These are phyloP conservation scores for Apiotrichum gracile DNA, from an alignment of 1,284 basidiomycete genomes.

Conservation along the genomic window DNA sequence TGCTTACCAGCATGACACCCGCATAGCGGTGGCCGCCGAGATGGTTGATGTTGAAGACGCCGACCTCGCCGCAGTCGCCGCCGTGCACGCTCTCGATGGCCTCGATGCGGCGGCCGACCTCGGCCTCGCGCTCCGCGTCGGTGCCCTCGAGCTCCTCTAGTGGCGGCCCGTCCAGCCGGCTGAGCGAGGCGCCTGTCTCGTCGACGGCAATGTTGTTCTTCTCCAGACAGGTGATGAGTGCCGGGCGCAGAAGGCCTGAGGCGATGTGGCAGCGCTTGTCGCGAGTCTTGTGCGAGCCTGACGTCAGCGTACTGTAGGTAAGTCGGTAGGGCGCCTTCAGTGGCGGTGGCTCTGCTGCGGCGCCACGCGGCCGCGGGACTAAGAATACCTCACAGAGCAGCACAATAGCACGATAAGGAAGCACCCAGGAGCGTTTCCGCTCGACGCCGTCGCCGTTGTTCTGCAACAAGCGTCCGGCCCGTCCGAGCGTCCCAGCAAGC, in stretches of 20 bases:
- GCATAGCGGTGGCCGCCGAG: constrained; percentile 86
- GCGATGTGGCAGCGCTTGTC: constrained; percentile 85
- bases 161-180: constrained; percentile 56
- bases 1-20: constrained; percentile 78
- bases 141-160: constrained; percentile 55
- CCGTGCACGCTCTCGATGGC: constrained; percentile 46
- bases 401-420: constrained; percentile 66
- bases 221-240: constrained; percentile 32
- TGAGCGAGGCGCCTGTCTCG: constrained; percentile 39
- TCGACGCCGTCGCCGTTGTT: constrained; percentile 23
- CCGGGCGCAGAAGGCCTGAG: constrained; percentile 68
- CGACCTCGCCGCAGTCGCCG: constrained; percentile 54
- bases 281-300: constrained; percentile 83
- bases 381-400: constrained; percentile 61
- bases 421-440: constrained; percentile 55
- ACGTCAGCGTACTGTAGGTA: neutral
- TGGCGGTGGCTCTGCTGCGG: no score
- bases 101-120: constrained; percentile 51
- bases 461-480: constrained; percentile 20
- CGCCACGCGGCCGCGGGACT: no score
- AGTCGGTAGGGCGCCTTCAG: no score
- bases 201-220: constrained; percentile 42
- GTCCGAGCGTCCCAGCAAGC: constrained; percentile 55
- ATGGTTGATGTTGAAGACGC: constrained; percentile 80
- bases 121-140: constrained; percentile 48